Evolutionary conservation across 768 basidiomycete species (phyloP).

Genomic region (Epithele typhae): DNA sequence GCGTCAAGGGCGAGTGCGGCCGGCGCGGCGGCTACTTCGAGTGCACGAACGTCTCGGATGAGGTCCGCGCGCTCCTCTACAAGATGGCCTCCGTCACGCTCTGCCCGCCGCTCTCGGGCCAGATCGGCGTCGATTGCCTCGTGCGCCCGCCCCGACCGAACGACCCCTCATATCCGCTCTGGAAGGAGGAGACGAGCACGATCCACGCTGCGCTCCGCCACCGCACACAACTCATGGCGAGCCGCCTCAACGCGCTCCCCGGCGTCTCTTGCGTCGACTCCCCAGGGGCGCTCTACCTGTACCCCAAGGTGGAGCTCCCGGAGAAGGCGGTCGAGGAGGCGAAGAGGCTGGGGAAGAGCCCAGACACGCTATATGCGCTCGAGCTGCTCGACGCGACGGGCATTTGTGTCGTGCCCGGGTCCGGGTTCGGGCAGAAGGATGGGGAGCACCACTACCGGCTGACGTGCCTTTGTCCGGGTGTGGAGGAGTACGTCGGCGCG

Average conservation of each 20-base stretch:
- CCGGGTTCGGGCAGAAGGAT: slow-evolving; percentile 90
- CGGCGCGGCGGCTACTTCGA: slow-evolving; percentile 98
- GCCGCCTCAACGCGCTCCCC: slow-evolving; percentile 73
- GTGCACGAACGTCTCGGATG: slow-evolving; percentile 72
- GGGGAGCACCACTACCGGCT: slow-evolving; percentile 89
- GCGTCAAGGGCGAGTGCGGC: slow-evolving; percentile 94
- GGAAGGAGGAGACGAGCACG: slow-evolving; percentile 77
- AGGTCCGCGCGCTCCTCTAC: slow-evolving; percentile 84
- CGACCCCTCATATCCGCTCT: slow-evolving; percentile 70
- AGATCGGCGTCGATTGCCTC: slow-evolving; percentile 86
- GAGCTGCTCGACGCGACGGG: slow-evolving; percentile 83
- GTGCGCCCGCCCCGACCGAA: slow-evolving; percentile 84
- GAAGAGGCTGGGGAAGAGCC: slow-evolving; percentile 62
- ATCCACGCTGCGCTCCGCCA: slow-evolving; percentile 73
- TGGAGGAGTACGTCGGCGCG: slow-evolving; percentile 86
- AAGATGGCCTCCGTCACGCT: slow-evolving; percentile 92
- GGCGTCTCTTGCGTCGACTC: slow-evolving; percentile 90
- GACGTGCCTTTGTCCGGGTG: slow-evolving; percentile 92
- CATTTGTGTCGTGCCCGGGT: slow-evolving; percentile 91
- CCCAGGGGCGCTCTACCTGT: slow-evolving; percentile 92
- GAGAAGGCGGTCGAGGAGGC: slow-evolving; percentile 72
- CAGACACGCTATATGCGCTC: slow-evolving; percentile 88
- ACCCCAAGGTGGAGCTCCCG: slow-evolving; percentile 77
- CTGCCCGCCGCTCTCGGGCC: slow-evolving; percentile 86
- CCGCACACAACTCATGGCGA: slow-evolving; percentile 70